phyloP scores from a whole-genome alignment of 1,139 yeast species.

The Sugiyamaella castrensis region DNA sequence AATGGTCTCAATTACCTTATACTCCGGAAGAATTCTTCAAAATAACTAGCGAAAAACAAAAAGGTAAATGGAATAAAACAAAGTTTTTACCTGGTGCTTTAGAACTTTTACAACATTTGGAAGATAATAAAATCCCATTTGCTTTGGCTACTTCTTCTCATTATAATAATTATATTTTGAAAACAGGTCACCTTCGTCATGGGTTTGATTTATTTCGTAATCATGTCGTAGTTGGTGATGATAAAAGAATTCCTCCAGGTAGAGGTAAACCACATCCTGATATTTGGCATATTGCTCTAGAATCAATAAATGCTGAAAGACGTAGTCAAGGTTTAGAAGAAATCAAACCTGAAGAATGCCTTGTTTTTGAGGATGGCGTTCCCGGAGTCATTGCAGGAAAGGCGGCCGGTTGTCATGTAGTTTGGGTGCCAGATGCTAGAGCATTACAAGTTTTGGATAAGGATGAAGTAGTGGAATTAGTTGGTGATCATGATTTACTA shows the following conservation, averaged over 20 bases:
- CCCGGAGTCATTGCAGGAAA: constrained; percentile 84
- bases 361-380: constrained; percentile 91
- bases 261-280: constrained; percentile 93
- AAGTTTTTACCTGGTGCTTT: constrained; percentile 80
- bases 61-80: constrained; percentile 57
- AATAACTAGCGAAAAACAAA: constrained; percentile 54
- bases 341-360: constrained; percentile 70
- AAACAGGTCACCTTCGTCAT: constrained; percentile 63
- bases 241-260: constrained; percentile 72
- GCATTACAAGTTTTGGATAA: constrained; percentile 54
- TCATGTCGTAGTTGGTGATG: constrained; percentile 85
- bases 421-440: constrained; percentile 88
- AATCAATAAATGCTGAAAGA: constrained; percentile 52
- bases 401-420: constrained; percentile 79
- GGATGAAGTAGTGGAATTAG: constrained; percentile 39
- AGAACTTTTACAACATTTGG: constrained; percentile 57
- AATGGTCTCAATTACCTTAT: constrained; percentile 63
- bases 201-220: constrained; percentile 62
- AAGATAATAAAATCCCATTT: constrained; percentile 58
- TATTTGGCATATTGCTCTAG: constrained; percentile 82
- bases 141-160: constrained; percentile 93
- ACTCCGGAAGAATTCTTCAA: constrained; percentile 60
- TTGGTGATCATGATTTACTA: constrained; percentile 57
- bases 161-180: constrained; percentile 54
- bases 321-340: constrained; percentile 40